Evolutionary conservation across 164 flowering plant species (phyloP), one percentile per base, ranked within the genome.

Genomic region (Cinnamomum micranthum): DNA sequence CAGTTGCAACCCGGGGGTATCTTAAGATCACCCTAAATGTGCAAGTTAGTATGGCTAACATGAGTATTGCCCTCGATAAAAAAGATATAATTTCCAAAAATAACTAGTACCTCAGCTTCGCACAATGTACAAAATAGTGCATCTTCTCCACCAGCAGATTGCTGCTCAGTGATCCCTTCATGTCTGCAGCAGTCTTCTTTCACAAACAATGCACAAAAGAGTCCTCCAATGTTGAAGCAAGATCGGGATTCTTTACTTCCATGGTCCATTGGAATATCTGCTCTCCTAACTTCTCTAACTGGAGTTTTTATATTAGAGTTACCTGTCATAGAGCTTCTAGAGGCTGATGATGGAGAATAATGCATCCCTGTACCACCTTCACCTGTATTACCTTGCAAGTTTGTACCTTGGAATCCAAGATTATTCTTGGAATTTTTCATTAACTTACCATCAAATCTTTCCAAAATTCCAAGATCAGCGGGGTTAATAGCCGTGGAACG

Each of bases 121-220:
- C 99, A 96, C 81, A 94, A 82, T 68, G 98, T 95, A 86, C 99
- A 96, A 83, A 89, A 96, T 80, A 96, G 80, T 33, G 97, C 97
- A 70, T 93, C 97, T 76, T 90, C 97, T 14, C 76, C 82, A 24
- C 78, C 70, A 22, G 78, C 70, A 20, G 87, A 85, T 70, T 84
- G 88, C 71, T 84, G 84, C 25, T 87, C 91, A 68, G 82, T 83
- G 11, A 80, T 13, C 4, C 51, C 88, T 28, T 84, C 89, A 74
- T 79, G 79, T 73, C 80, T 88, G 65, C 90, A 82, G 81, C 98
- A 94, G 81, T 96, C 99, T 81, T 92, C 94, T 75, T 84, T 80
- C 27, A 90, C 93, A 87, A 88, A 91, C 73, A 91, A 58, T 47
- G 84, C 93, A 81, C 99, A 93, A 31, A 67, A 81, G 31, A 95